Evolutionary conservation across 495 filamentous ascomycete species (phyloP).

Genomic region (Hypoxylon lienhwacheense): DNA sequence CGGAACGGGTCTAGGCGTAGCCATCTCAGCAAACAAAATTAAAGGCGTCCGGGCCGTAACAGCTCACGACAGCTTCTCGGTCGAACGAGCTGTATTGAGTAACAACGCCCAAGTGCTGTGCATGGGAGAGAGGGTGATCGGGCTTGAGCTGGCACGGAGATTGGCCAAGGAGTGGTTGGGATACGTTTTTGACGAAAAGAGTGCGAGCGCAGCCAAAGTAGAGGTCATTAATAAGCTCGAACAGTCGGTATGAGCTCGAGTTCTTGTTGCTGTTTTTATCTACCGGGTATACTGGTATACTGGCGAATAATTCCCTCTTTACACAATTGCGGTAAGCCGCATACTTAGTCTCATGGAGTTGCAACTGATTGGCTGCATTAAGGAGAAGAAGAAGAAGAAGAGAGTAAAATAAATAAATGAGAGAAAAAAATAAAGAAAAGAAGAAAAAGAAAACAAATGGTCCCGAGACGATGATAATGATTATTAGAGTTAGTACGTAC

Average conservation of each 20-base stretch:
- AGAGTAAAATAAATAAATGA: too few species aligned
- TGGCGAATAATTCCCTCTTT: too few species aligned
- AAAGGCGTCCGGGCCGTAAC: slow-evolving; percentile 83
- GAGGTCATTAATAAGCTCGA: slow-evolving; percentile 75
- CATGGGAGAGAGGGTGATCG: slow-evolving; percentile 83
- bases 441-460: too few species aligned
- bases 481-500: too few species aligned
- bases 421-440: too few species aligned
- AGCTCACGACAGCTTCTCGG: slow-evolving; percentile 81
- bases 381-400: too few species aligned
- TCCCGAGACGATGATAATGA: too few species aligned
- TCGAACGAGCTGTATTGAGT: slow-evolving; percentile 78
- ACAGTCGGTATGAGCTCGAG: slow-evolving; percentile 42
- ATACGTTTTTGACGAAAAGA: slow-evolving; percentile 76
- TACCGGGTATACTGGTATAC: too few species aligned
- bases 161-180: slow-evolving; percentile 80
- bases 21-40: slow-evolving; percentile 85
- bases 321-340: too few species aligned
- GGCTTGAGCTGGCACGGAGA: slow-evolving; percentile 74
- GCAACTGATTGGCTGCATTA: too few species aligned
- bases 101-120: slow-evolving; percentile 89
- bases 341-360: too few species aligned
- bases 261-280: not conserved
- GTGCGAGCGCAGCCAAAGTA: slow-evolving; percentile 73
- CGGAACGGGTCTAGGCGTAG: slow-evolving; percentile 83